Base-by-base conservation (phyloP, 2,329 filamentous ascomycete genomes). In the Xylaria sp. region DNA sequence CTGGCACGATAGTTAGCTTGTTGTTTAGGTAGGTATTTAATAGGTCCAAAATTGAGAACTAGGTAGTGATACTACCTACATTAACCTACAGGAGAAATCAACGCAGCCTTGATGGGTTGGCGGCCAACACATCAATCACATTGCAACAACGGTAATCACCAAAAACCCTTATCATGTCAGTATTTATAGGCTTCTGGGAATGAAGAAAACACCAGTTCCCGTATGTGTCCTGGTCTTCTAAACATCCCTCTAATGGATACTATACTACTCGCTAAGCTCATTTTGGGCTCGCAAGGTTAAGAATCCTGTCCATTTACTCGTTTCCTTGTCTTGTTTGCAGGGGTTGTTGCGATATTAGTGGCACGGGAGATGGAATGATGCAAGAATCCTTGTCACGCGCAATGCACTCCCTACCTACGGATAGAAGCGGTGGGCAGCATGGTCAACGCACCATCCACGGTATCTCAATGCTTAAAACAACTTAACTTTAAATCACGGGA, bases 301-400 rank as follows among this genome's bases (percentile, higher is more conserved):
- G 12, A 63, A 63, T 66, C 66, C 67, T 35, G 53, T n/a, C 57
- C 58, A 65, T 37, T 47, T 35, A 65, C 57, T 63, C 47, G 44
- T 60, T 48, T 54, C 25, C 44, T 63, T 50, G 37, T 32, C 44
- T 63, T 50, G 37, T 50, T 59, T 59, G 29, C 44, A 62, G 47
- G 63, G 53, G 55, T 69, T 53, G 35, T 54, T 44, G 37, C 59
- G 54, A 64, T 54, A 60, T 71, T 69, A 65, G 44, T 59, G 40
- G 51, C 37, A 69, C 69, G 69, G 69, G 63, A 71, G 63, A 69
- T 67, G 53, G 64, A 60, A 71, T 71, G 69, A 67, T 71, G 69
- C 66, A 71, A 71, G 60, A 69, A 64, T 64, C 64, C 60, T 60
- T 65, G 63, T 42, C 25, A 25, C 21, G 23, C 47, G 42, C 47